Evolutionary conservation across 2,329 filamentous ascomycete species (phyloP).

Genomic region (Ramichloridium luteum): DNA sequence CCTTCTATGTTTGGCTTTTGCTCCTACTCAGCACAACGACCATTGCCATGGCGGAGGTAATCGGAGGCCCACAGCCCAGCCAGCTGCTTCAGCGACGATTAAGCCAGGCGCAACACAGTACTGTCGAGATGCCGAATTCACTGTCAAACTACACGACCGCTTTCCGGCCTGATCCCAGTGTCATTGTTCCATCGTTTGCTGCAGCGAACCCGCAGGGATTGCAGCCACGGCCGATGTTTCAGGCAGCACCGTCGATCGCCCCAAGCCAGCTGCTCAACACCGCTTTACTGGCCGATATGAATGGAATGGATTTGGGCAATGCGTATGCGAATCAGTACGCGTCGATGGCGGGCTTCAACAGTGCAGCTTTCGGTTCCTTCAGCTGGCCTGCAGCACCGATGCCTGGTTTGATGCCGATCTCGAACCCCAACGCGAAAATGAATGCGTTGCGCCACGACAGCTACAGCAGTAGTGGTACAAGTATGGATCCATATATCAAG

Average conservation of each 20-base stretch:
- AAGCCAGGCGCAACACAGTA: slow-evolving; percentile 16
- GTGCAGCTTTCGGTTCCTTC: slow-evolving; percentile 15
- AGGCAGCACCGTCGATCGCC: slow-evolving; percentile 12
- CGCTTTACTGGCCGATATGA: slow-evolving; percentile 4
- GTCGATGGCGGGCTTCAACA: slow-evolving; percentile 7
- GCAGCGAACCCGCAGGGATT: too few relatives aligned
- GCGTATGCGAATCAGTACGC: slow-evolving; percentile 8
- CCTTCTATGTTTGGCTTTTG: too few relatives aligned
- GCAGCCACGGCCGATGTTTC: slow-evolving; percentile 11
- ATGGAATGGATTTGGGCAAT: slow-evolving; percentile 7
- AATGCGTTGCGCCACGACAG: slow-evolving; percentile 18
- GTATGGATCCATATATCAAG: slow-evolving; percentile 30
- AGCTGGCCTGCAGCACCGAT: slow-evolving; percentile 11
- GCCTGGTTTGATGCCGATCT: slow-evolving; percentile 6
- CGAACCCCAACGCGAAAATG: slow-evolving; percentile 13
- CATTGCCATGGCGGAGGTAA: slow-evolving; percentile 17
- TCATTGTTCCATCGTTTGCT: slow-evolving; percentile 12
- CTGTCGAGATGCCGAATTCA: slow-evolving; percentile 16
- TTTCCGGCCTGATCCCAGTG: slow-evolving; percentile 17
- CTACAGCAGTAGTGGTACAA: slow-evolving; percentile 15
- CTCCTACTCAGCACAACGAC: too few relatives aligned
- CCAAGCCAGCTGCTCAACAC: slow-evolving; percentile 14
- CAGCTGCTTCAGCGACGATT: slow-evolving; percentile 17
- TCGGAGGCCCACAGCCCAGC: slow-evolving; percentile 11
- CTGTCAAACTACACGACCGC: slow-evolving; percentile 21